These are phyloP conservation scores for Dinochytrium kinnereticum DNA, from an alignment of 371 early-diverging fungal species.

Conservation along the genomic window DNA sequence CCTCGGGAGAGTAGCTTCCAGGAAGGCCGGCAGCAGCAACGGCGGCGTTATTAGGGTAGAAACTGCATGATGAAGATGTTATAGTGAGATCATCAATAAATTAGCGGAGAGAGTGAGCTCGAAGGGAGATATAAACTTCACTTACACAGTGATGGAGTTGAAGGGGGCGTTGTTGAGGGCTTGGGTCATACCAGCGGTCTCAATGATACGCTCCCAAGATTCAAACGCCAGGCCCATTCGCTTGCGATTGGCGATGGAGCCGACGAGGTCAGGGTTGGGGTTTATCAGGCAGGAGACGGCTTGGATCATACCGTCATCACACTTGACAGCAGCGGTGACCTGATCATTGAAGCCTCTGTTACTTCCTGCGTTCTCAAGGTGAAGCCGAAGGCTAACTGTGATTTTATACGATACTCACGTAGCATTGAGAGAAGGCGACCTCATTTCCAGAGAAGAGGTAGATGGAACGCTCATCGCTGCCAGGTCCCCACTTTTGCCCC, in stretches of 20 bases:
- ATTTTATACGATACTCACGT: too few relatives aligned
- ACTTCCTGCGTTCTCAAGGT: too few relatives aligned
- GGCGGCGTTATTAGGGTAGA: neutral
- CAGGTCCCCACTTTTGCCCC: neutral
- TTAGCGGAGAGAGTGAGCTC: neutral
- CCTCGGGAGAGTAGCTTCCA: neutral
- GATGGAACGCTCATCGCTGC: neutral
- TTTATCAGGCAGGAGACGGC: neutral
- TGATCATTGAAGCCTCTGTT: too few relatives aligned
- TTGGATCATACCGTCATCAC: constrained; percentile 6
- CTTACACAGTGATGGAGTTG: constrained; percentile 1
- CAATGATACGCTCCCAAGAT: neutral
- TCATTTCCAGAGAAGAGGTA: neutral
- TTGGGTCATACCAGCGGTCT: neutral
- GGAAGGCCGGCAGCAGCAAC: neutral
- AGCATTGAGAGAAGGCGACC: neutral
- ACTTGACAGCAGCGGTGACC: neutral
- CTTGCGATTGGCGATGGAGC: neutral
- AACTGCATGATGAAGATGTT: too few relatives aligned
- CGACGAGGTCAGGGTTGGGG: neutral
- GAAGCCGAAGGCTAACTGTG: too few relatives aligned
- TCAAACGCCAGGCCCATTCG: neutral
- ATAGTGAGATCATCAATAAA: neutral
- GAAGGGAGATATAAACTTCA: too few relatives aligned
- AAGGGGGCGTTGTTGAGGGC: neutral